These are phyloP conservation scores for Boletus sp. DNA, from an alignment of 1,284 basidiomycete genomes.

Conservation along the genomic window DNA sequence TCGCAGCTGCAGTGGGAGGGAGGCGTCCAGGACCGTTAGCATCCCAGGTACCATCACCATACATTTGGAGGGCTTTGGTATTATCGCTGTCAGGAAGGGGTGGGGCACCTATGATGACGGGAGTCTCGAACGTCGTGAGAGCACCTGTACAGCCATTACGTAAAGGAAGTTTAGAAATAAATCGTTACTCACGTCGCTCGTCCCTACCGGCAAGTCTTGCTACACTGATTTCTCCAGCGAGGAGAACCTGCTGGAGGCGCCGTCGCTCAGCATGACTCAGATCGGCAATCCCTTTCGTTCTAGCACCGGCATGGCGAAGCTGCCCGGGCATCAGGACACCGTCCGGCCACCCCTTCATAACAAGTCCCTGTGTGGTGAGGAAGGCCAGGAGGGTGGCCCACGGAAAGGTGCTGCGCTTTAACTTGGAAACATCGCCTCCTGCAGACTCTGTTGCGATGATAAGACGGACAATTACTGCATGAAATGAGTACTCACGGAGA, in stretches of 20 bases:
- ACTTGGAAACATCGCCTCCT: constrained; percentile 5
- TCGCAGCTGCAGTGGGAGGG: not conserved
- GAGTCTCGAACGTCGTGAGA: not conserved
- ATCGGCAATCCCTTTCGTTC: constrained; percentile 12
- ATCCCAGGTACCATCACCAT: constrained; percentile 5
- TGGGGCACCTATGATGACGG: constrained; percentile 3
- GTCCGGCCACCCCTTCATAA: constrained; percentile 8
- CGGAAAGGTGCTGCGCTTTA: constrained; percentile 6
- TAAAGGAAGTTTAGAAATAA: too few species aligned
- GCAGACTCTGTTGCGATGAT: not conserved
- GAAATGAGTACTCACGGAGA: not conserved
- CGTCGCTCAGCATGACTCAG: not conserved
- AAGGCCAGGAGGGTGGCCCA: constrained; percentile 8
- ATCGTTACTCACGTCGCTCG: not conserved
- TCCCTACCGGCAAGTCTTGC: not conserved
- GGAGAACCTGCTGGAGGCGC: not conserved
- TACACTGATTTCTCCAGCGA: not conserved
- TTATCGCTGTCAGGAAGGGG: not conserved
- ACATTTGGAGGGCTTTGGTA: constrained; percentile 9
- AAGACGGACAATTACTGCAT: too few species aligned
- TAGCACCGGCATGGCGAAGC: not conserved
- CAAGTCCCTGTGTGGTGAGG: constrained; percentile 5
- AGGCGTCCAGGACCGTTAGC: not conserved
- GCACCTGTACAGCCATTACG: too few species aligned
- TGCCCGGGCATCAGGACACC: constrained; percentile 10